phyloP scores from a whole-genome alignment of 495 filamentous ascomycete genomes.

The Penicillium crystallinum region DNA sequence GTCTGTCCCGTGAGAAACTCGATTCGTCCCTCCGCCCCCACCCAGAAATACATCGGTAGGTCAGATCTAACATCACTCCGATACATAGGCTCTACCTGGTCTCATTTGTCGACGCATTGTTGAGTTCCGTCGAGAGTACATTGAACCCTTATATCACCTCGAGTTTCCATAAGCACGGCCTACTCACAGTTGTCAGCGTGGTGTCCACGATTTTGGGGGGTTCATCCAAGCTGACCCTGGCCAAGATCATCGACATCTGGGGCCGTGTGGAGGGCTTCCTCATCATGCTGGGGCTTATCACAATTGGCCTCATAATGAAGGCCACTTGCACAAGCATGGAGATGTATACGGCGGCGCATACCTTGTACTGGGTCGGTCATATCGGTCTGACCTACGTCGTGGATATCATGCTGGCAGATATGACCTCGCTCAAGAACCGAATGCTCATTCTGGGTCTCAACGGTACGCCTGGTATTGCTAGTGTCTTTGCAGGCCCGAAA shows the following conservation, averaged over 20 bases:
- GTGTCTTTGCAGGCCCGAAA: slow-evolving; percentile 24
- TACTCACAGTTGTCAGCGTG: slow-evolving; percentile 14
- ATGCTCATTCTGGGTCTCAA: slow-evolving; percentile 50
- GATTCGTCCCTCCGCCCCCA: background rate
- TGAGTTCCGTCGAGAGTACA: slow-evolving; percentile 1
- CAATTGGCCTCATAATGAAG: slow-evolving; percentile 40
- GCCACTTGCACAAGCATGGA: slow-evolving; percentile 34
- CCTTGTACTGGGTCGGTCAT: slow-evolving; percentile 48
- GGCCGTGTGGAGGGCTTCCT: slow-evolving; percentile 48
- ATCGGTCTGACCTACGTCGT: slow-evolving; percentile 51
- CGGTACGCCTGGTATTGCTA: slow-evolving; percentile 54
- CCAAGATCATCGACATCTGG: slow-evolving; percentile 58
- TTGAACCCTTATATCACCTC: slow-evolving; percentile 23
- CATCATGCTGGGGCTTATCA: slow-evolving; percentile 20
- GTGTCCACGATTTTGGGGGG: slow-evolving; percentile 49
- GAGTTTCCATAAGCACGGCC: slow-evolving; percentile 18
- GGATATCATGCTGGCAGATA: slow-evolving; percentile 56
- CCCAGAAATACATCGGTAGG: background rate
- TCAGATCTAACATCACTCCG: background rate
- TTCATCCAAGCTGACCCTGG: slow-evolving; percentile 52
- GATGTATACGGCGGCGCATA: slow-evolving; percentile 38
- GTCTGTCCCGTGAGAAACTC: background rate
- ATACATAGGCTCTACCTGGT: slow-evolving; percentile 11
- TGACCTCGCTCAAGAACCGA: slow-evolving; percentile 53
- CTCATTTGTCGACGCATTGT: slow-evolving; percentile 9